Evolutionary conservation across 495 filamentous ascomycete genomes (phyloP), one percentile per base, ranked within the genome.

Genomic region (Neurospora sp.): DNA sequence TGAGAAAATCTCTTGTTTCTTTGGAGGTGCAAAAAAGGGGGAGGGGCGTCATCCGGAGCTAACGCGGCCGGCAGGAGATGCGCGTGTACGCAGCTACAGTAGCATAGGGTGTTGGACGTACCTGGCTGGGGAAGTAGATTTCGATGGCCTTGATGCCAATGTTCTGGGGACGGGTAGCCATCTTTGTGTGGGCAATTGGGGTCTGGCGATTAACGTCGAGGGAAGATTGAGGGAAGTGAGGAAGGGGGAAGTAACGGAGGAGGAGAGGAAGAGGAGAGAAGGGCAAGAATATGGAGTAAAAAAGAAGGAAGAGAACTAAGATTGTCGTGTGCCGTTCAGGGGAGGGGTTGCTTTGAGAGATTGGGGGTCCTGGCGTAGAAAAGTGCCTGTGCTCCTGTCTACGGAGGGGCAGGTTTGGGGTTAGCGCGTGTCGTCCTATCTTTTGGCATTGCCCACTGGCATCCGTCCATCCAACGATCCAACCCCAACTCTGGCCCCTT

Each of bases 81-180:
- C 20, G 46, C 23, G 54, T 27, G 27, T 31, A 27, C 44, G 37
- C 35, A 70, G 48, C 12, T 41, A n/a, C n/a, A n/a, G n/a, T n/a
- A 37, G 37, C 42, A 35, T 35, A 35, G 69, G 4, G 41, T 40
- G 62, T 20, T 70, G 23, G 42, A 84, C 92, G 74, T 84, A 97
- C 96, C 90, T 97, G 96, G 82, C 88, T 93, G 72, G 96, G 96
- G 82, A 97, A 97, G 85, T 99, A 99, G 82, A 99, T 91, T 86
- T 98, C 96, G 84, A 99, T 96, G 93, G 93, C 96, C 88, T 98
- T 99, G 84, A 99, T 97, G 89, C 96, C 96, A 81, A 99, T 92
- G 85, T 98, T 98, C 83, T 95, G 90, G 73, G 96, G 93, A 82
- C 93, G 92, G 76, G 92, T 79, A 79, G 93, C 89, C 96, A 97